phyloP scores from a whole-genome alignment of 768 basidiomycete genomes.

The Russula olivacea region DNA sequence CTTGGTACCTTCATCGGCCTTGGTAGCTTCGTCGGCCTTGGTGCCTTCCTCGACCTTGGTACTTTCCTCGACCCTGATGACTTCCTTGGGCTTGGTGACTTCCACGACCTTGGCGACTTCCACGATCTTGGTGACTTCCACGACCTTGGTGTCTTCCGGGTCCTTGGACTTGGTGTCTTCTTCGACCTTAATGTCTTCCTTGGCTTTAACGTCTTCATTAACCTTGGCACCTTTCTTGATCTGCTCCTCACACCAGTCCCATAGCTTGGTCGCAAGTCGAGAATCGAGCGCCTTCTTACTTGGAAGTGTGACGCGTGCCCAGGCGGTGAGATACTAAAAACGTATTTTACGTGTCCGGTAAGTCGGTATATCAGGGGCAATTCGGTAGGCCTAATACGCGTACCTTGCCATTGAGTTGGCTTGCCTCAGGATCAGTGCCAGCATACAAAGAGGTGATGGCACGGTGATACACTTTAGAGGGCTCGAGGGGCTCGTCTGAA shows the following conservation, averaged over 20 bases:
- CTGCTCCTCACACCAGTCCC: slow-evolving; percentile 29
- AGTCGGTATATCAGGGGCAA: background rate
- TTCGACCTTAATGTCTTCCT: background rate
- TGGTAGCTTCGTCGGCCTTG: background rate
- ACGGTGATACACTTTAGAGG: background rate
- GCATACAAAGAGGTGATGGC: slow-evolving; percentile 12
- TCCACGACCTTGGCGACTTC: no score
- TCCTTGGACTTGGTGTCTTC: background rate
- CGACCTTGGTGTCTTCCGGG: no score
- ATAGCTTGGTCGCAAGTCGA: slow-evolving; percentile 22
- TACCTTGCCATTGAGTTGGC: slow-evolving; percentile 13
- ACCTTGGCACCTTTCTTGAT: background rate
- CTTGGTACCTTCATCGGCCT: background rate
- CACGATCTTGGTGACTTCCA: background rate
- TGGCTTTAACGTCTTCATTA: background rate
- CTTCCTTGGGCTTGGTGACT: background rate
- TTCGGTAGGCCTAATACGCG: background rate
- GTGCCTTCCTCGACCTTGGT: background rate
- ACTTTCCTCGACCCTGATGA: background rate
- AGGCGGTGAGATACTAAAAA: slow-evolving; percentile 17
- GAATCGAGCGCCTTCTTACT: slow-evolving; percentile 14
- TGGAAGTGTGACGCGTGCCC: slow-evolving; percentile 17
- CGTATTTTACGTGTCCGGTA: background rate
- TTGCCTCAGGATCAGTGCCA: background rate
- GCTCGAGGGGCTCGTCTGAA: background rate